Evolutionary conservation across 139 green algal species (phyloP), one percentile per base, ranked within the genome.

Genomic region (Coelastrella sp.): DNA sequence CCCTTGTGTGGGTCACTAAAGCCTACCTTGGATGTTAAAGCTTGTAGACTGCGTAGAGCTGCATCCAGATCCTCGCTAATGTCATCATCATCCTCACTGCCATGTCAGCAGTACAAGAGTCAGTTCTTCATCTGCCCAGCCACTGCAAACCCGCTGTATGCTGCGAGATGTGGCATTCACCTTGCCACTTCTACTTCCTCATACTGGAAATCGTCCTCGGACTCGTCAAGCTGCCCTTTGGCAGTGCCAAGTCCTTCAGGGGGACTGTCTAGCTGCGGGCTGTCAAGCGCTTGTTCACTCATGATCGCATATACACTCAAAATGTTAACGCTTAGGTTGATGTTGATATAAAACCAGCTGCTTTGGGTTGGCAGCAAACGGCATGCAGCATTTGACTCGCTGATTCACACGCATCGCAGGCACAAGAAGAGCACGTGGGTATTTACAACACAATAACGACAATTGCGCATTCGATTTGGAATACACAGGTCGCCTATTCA

Each of bases 121-220:
- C 35, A 80, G 35, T n/a, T 10, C 56, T 66, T 35, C 19, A 61
- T 22, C 58, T 57, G 60, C 59, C 7, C 20, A 59, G 61, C 15
- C 19, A 8, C 17, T 11, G 17, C 17, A 76, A 17, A 6, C 9
- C 25, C 24, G 63, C 63, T 72, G 63, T 72, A 14, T 22, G 12
- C 12, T 72, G 63, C 12, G 5, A 35, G 17, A 5, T 78, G 70
- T 78, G 70, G 6, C 15, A 35, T 66, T 7, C 82, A 96, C 93
- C 94, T 96, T 24, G 95, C 90, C 0, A 98, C 91, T 49, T 96
- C 94, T 8, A 98, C 93, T 89, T 97, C 95, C 89, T 97, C 96
- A 88, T 97, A 98, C 78, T 94, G 61, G 70, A 98, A 98, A 80
- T 98, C 96, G 74, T 98, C 96, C 70, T 98, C 96, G 17, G 92